Evolutionary conservation across 192 early-diverging fungal genomes (phyloP), one percentile per base, ranked within the genome.

Genomic region (Phlyctochytrium planicorne): DNA sequence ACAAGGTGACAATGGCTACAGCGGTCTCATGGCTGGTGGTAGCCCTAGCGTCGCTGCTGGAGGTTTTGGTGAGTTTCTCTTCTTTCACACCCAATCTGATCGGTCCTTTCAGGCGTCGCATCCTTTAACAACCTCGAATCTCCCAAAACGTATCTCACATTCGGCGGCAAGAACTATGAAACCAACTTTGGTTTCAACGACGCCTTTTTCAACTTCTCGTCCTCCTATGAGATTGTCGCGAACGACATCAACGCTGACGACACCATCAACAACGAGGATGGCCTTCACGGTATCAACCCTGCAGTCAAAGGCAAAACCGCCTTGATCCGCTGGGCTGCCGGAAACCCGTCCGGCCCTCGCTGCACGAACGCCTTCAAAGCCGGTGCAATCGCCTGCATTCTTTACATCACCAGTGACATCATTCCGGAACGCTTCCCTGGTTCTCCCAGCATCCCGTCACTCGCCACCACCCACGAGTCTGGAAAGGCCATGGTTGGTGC

Each of bases 1-100:
- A 4, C 10, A 57, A 12, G 94, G 94, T 20, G 95, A 96, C 79
- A 81, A 88, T 33, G 93, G 93, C 37, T 33, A 62, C 30, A 68
- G 71, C 32, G 90, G 90, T 0, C 30, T 89, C 0, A 84, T 76
- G 52, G 80, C 83, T 34, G 75, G 78, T 1, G 68, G 77, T 25
- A 40, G 29, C 33, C 62, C 74, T 14, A 37, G 37, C 6, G 34
- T 34, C 57, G 30, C 57, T 14, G 20, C 29, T 30, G 71, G 71
- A 25, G 66, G 25, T 34, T 69, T 77, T n/a, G 62, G 63, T 34
- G n/a, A n/a, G n/a, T n/a, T n/a, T n/a, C n/a, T n/a, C n/a, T n/a
- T n/a, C n/a, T n/a, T n/a, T n/a, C n/a, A n/a, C n/a, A n/a, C n/a
- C n/a, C n/a, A n/a, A n/a, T n/a, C n/a, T n/a, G n/a, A n/a, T n/a